phyloP scores from a whole-genome alignment of 75 land plant species.

The Pinus taeda region DNA sequence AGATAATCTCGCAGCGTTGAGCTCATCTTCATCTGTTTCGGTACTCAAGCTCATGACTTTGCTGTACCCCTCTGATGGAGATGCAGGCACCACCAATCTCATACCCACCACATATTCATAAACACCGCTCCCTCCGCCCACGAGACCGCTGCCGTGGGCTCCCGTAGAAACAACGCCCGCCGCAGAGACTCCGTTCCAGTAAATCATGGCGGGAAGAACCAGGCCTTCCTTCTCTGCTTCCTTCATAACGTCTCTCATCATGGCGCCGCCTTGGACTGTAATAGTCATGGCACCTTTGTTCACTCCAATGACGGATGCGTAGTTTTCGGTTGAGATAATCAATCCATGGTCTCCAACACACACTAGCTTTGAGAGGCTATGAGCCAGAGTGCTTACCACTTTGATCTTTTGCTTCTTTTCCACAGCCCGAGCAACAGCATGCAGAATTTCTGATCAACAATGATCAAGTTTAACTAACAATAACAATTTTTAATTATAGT shows the following conservation, averaged over 20 bases:
- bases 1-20: slow-evolving; percentile 24
- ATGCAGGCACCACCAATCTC: slow-evolving; percentile 22
- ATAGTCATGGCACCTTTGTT: slow-evolving; percentile 4
- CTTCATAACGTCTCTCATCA: slow-evolving; percentile 17
- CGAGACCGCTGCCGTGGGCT: slow-evolving; percentile 24
- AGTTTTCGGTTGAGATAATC: slow-evolving; percentile 21
- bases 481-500: no score
- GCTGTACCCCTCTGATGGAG: slow-evolving; percentile 20
- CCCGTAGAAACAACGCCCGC: not conserved
- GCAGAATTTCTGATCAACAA: slow-evolving; percentile 42
- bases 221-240: slow-evolving; percentile 48
- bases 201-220: slow-evolving; percentile 29
- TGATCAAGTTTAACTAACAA: no score
- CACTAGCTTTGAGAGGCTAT: slow-evolving; percentile 45
- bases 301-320: slow-evolving; percentile 10
- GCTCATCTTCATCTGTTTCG: not conserved
- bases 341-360: slow-evolving; percentile 37
- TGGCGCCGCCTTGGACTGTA: slow-evolving; percentile 22
- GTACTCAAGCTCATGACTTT: not conserved
- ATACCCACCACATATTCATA: slow-evolving; percentile 23
- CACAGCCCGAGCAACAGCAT: slow-evolving; percentile 20
- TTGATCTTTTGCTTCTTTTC: slow-evolving; percentile 33
- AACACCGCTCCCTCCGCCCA: slow-evolving; percentile 23
- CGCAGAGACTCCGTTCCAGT: not conserved
- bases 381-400: slow-evolving; percentile 14